Evolutionary conservation across 2,329 filamentous ascomycete species (phyloP), one percentile per base, ranked within the genome.

Genomic region (Aspergillus caelatus): DNA sequence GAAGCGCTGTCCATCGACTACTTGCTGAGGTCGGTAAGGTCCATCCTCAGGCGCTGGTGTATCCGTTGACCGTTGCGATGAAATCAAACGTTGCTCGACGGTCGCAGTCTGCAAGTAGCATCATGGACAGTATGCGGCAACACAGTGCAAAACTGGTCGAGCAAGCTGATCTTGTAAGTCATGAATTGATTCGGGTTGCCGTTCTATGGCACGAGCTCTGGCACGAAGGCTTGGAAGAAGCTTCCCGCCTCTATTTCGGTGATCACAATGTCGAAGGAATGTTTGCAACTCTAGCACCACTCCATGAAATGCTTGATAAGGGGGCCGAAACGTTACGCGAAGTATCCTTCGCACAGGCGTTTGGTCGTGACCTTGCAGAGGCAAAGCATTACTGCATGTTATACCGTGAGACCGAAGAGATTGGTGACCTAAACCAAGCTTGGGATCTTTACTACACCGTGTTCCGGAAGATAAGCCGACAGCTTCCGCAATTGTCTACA

Each of bases 401-500:
- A 59, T 99, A 96, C 79, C 90, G 92, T 72, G 88, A 88, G 46
- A 95, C 92, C n/a, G 86, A 89, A 57, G 95, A 99, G 74, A 89
- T 95, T 65, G 94, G 92, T 55, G 96, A 99, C 76, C 87, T 99
- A 53, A 99, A 98, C 74, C 93, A 97, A 78, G 95, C 95, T 8
- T 99, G 95, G 95, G 96, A 99, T 79, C 86, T 99, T 16, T 99
- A 99, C 80, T 99, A 99, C 79, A 93, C 96, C 69, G 95, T 98
- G 0, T 99, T 99, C 88, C 89, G 94, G 65, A 92, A 96, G 75
- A 98, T 99, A 75, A 91, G 91, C 55, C 88, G 94, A 66, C 96
- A 99, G 78, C 82, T 99, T 55, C 94, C 93, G 4, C 95, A 98
- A 72, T 86, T 99, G 68, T 96, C 93, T 70, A 92, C 90, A 60